These are phyloP conservation scores for Talaromyces nanjingensis DNA, from an alignment of 495 filamentous ascomycete genomes.

Conservation along the genomic window DNA sequence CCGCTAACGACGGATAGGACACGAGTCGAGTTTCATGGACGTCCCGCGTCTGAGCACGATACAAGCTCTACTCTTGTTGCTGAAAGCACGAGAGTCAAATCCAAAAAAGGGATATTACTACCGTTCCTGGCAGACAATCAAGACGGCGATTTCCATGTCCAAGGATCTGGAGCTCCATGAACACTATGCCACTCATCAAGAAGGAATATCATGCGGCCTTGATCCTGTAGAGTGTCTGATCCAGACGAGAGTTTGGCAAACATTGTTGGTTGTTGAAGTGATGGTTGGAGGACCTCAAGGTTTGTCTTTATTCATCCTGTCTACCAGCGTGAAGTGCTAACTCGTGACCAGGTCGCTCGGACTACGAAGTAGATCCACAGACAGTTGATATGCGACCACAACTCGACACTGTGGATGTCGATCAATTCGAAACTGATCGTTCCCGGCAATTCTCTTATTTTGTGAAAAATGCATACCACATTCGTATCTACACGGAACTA, in stretches of 20 bases:
- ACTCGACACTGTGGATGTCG: conserved; percentile 54
- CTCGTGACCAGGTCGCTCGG: conserved; percentile 58
- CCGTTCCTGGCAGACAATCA: conserved; percentile 95
- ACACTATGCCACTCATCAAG: conserved; percentile 70
- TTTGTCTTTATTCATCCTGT: conserved; percentile 18
- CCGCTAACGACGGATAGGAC: conserved; percentile 45
- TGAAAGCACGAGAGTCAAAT: conserved; percentile 86
- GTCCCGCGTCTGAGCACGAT: conserved; percentile 89
- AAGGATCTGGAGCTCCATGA: conserved; percentile 90
- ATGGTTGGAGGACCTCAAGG: conserved; percentile 97
- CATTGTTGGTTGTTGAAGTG: conserved; percentile 75
- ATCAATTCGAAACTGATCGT: conserved; percentile 68
- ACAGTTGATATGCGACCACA: conserved; percentile 72
- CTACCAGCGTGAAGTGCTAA: neutral
- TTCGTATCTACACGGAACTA: conserved; percentile 66
- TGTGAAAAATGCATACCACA: conserved; percentile 65
- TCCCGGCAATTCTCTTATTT: conserved; percentile 81
- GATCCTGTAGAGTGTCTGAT: conserved; percentile 68
- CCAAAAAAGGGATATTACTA: conserved; percentile 96
- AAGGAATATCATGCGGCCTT: conserved; percentile 61
- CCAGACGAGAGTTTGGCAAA: conserved; percentile 88
- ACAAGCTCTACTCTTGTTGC: conserved; percentile 77
- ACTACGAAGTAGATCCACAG: conserved; percentile 67
- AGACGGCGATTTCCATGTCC: conserved; percentile 85
- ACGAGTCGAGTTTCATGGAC: conserved; percentile 95